Evolutionary conservation across 305 asterid species (phyloP), one percentile per base, ranked within the genome.

Genomic region (Caryopteris hybrid): DNA sequence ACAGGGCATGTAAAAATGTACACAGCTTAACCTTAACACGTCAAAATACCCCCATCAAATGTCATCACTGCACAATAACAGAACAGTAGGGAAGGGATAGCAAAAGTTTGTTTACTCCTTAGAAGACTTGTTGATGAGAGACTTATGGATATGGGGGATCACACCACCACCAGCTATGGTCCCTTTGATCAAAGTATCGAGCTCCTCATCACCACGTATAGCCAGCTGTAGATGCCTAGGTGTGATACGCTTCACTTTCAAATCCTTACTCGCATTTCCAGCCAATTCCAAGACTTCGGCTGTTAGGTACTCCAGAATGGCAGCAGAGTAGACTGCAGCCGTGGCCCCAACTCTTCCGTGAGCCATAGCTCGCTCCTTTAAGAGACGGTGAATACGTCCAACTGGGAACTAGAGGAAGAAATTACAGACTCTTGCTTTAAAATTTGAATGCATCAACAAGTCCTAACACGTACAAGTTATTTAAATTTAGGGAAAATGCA

Each of bases 301-400:
- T 4, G 83, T 79, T 13, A 79, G 71, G 84, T 80, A 80, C 75
- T 80, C 81, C 20, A 76, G 48, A 41, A 80, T 80, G 64, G 82
- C 85, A 0, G 85, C 85, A 6, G 85, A 80, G 66, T 80, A 80
- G 69, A 80, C 85, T 1, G 85, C 82, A 41, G 85, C 82, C 7
- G 82, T 80, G 13, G 85, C 85, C 12, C 85, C 85, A 18, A 77
- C 85, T 52, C 85, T 46, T 8, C 85, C 85, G 34, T 80, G 85
- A 60, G 85, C 85, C 3, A 76, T 80, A 0, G 22, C 78, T 71
- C 85, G 78, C 12, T 58, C 80, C 78, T 80, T 80, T 42, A 80
- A 64, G 50, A 80, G 80, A 3, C 85, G 66, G 59, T 80, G 85
- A 55, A 80, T 80, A 45, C 85, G 85, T n/a, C 85, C 85, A 3